Conservation (phyloP, 1,284 basidiomycete genomes). For the Dichomitus squalens region DNA sequence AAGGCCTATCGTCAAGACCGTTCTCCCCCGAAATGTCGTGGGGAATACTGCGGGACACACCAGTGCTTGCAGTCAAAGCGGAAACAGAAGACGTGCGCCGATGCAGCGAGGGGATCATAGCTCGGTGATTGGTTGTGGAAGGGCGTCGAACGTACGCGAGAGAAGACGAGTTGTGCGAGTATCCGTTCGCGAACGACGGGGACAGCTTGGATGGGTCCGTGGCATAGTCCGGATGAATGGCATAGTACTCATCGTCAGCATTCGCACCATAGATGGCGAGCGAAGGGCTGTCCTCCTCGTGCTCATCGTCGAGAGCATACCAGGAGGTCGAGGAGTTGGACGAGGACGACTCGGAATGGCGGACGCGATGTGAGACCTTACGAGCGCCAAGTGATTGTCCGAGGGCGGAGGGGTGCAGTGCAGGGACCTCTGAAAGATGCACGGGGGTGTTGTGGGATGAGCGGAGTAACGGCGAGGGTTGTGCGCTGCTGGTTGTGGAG, state of each 20-base stretch:
- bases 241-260: slow-evolving; percentile 37
- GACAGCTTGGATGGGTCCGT: slow-evolving; percentile 43
- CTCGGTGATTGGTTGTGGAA: slow-evolving; percentile 68
- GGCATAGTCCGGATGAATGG: slow-evolving; percentile 32
- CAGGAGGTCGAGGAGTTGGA: slow-evolving; percentile 63
- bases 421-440: slow-evolving; percentile 49
- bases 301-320: slow-evolving; percentile 60
- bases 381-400: slow-evolving; percentile 34
- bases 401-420: slow-evolving; percentile 58
- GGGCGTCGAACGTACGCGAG: slow-evolving; percentile 71
- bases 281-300: slow-evolving; percentile 47
- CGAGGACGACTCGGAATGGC: slow-evolving; percentile 55
- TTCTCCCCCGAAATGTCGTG: slow-evolving; percentile 47
- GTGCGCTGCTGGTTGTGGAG: slow-evolving; percentile 66
- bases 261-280: slow-evolving; percentile 41
- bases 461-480: slow-evolving; percentile 65
- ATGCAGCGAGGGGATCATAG: slow-evolving; percentile 59
- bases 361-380: slow-evolving; percentile 37
- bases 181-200: slow-evolving; percentile 32
- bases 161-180: slow-evolving; percentile 17
- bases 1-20: slow-evolving; percentile 43
- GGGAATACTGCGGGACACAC: slow-evolving; percentile 45
- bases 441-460: slow-evolving; percentile 43
- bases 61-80: slow-evolving; percentile 37
- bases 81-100: slow-evolving; percentile 52